phyloP scores from a whole-genome alignment of 148 eudicot species.

The Rhododendron simsii region DNA sequence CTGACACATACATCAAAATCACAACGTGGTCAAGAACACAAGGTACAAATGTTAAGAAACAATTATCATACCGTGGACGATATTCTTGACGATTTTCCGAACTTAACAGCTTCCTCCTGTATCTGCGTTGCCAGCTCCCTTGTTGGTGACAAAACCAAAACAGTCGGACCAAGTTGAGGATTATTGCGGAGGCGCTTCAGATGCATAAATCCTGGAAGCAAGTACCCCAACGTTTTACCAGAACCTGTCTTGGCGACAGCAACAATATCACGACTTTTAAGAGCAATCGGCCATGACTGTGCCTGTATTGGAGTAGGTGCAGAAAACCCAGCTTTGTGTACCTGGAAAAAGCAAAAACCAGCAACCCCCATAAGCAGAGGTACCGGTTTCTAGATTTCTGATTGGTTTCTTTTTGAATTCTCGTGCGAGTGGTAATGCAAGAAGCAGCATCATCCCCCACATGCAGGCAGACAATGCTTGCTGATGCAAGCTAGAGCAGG shows the following conservation, averaged over 20 bases:
- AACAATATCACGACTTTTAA: constrained; percentile 72
- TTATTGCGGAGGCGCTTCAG: constrained; percentile 57
- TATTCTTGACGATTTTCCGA: constrained; percentile 65
- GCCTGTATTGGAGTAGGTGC: constrained; percentile 92
- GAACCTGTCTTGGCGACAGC: constrained; percentile 94
- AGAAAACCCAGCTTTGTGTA: constrained; percentile 72
- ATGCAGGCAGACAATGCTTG: constrained; percentile 54
- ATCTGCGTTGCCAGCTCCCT: constrained; percentile 96
- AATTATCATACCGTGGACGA: constrained; percentile 53
- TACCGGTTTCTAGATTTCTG: constrained; percentile 20
- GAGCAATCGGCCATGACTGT: constrained; percentile 88
- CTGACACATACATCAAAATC: not conserved
- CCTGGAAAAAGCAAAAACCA: constrained; percentile 58
- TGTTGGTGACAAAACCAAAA: constrained; percentile 87
- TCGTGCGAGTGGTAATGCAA: constrained; percentile 41
- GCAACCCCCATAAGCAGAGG: constrained; percentile 28
- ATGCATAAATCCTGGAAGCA: constrained; percentile 80
- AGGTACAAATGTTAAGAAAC: not conserved
- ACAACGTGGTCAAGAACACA: not conserved
- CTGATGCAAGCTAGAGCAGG: constrained; percentile 70
- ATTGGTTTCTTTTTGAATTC: constrained; percentile 12
- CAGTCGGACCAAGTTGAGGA: constrained; percentile 77
- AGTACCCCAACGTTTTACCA: constrained; percentile 90
- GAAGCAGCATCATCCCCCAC: constrained; percentile 74
- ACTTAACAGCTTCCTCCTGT: constrained; percentile 87